Base-by-base conservation (phyloP, 306 rosid genomes). In the Trichosanthes truncata region DNA sequence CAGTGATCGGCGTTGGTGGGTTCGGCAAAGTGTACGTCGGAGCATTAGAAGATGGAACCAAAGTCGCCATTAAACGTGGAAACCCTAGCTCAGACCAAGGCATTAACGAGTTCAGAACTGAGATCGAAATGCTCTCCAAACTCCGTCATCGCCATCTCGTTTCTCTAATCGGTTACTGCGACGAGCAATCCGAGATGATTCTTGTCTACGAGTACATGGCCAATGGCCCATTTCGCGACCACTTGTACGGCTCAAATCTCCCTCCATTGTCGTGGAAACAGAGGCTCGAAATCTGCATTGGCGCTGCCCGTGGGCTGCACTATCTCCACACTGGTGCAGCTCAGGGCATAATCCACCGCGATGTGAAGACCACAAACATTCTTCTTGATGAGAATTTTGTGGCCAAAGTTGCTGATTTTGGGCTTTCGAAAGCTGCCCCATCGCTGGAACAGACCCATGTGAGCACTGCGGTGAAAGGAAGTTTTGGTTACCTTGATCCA, bases 301-400 rank as follows among this genome's bases (percentile, higher is more conserved):
- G 97, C 2, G 91, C 97, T 7, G 95, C 98, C 53, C 90, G 97
- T 1, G 98, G 98, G 0, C 65, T 94, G 49, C 93, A 92, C 77
- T 92, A 94, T 77, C 98, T 94, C 68, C 98, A 94, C 80, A 92
- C 98, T 5, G 97, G 97, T 11, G 95, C 95, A 26, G 80, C 95
- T 43, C 90, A 87, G 61, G 90, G 95, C 10, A 87, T 94, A 45
- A 91, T 88, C 20, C 98, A 94, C 43, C 91, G 97, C 14, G 95
- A 94, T 7, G 97, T 94, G 15, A 94, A 94, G 88, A 90, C 98
- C 0, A 92, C 97, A 12, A 92, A 94, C 66, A 94, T 94, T 6
- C 97, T 94, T 6, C 86, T 92, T 7, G 97, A 94, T 38, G 95
- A 91, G 38, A 89, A 92, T 41, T 88, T 88, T 9, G 89, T 86